Evolutionary conservation across 2,329 filamentous ascomycete species (phyloP), one percentile per base, ranked within the genome.

Genomic region (Neofusicoccum kwambonambiense): DNA sequence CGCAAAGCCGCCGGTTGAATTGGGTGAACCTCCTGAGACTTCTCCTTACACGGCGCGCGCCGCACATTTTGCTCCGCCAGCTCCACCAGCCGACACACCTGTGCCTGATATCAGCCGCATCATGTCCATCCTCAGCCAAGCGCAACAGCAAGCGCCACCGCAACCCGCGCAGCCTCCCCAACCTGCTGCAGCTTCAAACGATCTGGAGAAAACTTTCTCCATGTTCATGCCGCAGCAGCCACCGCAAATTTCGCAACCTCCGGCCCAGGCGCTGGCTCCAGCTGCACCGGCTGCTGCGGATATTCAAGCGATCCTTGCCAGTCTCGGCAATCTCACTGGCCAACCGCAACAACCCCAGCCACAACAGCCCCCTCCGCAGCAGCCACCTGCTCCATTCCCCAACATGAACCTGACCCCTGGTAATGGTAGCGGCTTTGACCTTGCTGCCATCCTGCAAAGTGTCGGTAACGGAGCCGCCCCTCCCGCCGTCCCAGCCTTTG

Each of bases 1-100:
- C n/a, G 42, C 56, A 34, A 69, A 64, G 6, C 49, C 64, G 3
- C 68, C 74, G 4, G 75, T 72, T 22, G 67, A 73, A 4, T 81
- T 83, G 65, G 81, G 80, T 3, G 37, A 69, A 12, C 76, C 78
- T 15, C 69, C 72, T 5, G 70, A 76, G 1, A 27, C 64, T 62
- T 35, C 69, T 73, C 19, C 44, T 74, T 19, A 60, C 31, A 60
- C 41, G 3, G 51, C 67, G 7, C 71, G 74, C 13, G 60, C 67
- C 4, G 47, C 65, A 15, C 39, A 56, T 19, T 63, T 64, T 31
- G 66, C 68, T 4, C 73, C 74, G 12, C 37, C 34, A n/a, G 13
- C 51, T 9, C 17, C 64, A 9, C 15, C 42, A 13, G 44, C 34
- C 8, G 47, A 51, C 7, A 22, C 57, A 11, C 19, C 64, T 15